A percentile compares a stretch with the other conserved stretches of the same genome.
Evolutionary conservation across 116 monocot genomes (phyloP).

Genomic region (Trichopus zeylanicus): DNA sequence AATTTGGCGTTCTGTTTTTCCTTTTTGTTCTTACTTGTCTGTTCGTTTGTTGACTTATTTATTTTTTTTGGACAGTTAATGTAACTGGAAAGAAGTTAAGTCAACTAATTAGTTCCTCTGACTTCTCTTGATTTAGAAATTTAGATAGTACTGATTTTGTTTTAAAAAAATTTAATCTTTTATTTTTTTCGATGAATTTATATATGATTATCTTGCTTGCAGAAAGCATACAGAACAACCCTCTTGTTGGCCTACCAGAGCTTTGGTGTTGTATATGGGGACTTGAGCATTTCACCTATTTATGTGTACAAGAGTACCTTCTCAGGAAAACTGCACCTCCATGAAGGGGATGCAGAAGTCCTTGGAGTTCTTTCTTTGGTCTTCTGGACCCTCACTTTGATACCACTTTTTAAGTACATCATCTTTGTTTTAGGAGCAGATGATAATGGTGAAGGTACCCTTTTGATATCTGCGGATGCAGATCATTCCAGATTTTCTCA

Average conservation of each 20-base stretch:
- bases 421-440: constrained; percentile 40
- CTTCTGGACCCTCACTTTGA: constrained; percentile 47
- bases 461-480: neutral
- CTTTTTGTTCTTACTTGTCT: too few species aligned
- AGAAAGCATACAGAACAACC: constrained; percentile 28
- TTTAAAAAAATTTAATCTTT: neutral
- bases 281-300: constrained; percentile 38
- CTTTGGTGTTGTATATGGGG: constrained; percentile 48
- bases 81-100: neutral
- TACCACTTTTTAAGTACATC: constrained; percentile 39
- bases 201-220: constrained; percentile 1
- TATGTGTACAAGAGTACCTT: constrained; percentile 44
- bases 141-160: neutral
- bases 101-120: neutral
- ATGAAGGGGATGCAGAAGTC: constrained; percentile 32
- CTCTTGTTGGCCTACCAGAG: constrained; percentile 45
- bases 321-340: constrained; percentile 22
- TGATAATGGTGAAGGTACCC: constrained; percentile 58
- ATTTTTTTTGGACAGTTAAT: neutral
- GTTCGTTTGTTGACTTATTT: too few species aligned
- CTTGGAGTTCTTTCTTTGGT: constrained; percentile 38
- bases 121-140: neutral
- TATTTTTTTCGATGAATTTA: neutral
- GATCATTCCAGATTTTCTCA: too few species aligned
- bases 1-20: too few species aligned